phyloP scores from a whole-genome alignment of 1,284 basidiomycete species.

The Lignosus rhinocerotis region DNA sequence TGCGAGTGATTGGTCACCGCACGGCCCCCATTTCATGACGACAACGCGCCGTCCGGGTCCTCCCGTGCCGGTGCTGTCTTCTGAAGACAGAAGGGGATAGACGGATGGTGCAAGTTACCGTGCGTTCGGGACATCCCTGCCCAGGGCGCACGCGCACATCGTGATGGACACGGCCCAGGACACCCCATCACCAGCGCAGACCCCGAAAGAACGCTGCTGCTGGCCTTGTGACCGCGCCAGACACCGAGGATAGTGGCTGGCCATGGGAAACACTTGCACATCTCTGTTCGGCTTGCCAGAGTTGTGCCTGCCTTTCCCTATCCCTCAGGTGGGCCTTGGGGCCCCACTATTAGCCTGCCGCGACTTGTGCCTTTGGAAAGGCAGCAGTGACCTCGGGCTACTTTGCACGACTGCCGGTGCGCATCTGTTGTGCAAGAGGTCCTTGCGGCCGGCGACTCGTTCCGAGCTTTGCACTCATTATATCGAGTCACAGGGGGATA shows the following conservation, averaged over 20 bases:
- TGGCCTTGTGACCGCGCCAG: conserved; percentile 5
- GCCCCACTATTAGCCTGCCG: background rate
- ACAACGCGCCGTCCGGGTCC: background rate
- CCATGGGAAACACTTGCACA: conserved; percentile 2
- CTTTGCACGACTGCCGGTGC: background rate
- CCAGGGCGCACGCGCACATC: background rate
- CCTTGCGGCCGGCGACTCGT: background rate
- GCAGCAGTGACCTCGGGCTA: background rate
- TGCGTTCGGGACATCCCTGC: background rate
- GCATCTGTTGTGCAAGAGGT: background rate
- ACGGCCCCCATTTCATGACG: background rate
- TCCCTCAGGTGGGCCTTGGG: background rate
- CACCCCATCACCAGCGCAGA: background rate
- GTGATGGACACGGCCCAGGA: background rate
- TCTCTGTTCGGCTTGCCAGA: background rate
- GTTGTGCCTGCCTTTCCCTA: background rate
- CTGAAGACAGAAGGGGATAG: background rate
- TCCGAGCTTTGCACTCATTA: background rate
- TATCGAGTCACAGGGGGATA: background rate
- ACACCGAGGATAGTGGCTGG: background rate
- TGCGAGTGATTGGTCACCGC: background rate
- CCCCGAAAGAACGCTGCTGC: conserved; percentile 4
- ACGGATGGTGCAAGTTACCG: background rate
- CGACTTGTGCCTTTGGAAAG: background rate
- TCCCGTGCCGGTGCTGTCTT: background rate